Conservation (phyloP, 2,329 filamentous ascomycete species). For the Delphinella strobiligena region DNA sequence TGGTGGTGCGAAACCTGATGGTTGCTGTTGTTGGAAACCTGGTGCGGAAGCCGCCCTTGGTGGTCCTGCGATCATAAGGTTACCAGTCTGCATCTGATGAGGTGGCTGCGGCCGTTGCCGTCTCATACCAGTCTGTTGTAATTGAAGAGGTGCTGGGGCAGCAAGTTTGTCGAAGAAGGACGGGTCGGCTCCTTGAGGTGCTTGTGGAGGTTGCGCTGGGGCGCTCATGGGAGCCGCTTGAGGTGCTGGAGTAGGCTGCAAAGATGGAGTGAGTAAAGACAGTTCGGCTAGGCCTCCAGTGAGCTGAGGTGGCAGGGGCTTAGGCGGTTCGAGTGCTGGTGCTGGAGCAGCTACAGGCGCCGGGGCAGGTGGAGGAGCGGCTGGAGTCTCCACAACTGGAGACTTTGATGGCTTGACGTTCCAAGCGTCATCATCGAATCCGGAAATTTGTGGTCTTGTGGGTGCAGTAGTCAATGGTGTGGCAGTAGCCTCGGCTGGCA, state of each 20-base stretch:
- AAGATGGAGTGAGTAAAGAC: conserved; percentile 48
- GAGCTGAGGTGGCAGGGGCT: conserved; percentile 37
- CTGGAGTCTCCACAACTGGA: conserved; percentile 20
- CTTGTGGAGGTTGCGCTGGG: conserved; percentile 25
- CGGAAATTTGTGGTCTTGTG: conserved; percentile 39
- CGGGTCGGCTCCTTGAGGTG: conserved; percentile 31
- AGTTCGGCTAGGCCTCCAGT: conserved; percentile 61
- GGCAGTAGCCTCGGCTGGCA: conserved; percentile 31
- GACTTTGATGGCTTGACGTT: conserved; percentile 76
- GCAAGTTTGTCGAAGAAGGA: conserved; percentile 40
- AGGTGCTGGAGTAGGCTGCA: conserved; percentile 43
- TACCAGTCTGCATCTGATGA: conserved; percentile 17
- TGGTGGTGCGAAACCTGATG: conserved; percentile 59
- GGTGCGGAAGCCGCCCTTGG: conserved; percentile 82
- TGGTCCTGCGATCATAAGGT: conserved; percentile 62
- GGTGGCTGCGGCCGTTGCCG: too few relatives aligned
- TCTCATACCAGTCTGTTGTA: conserved; percentile 25
- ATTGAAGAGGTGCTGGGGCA: conserved; percentile 17
- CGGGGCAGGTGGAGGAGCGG: conserved; percentile 23
- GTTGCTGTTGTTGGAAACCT: conserved; percentile 50
- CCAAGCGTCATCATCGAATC: conserved; percentile 97
- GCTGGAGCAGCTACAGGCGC: conserved; percentile 21
- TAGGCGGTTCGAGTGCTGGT: conserved; percentile 16
- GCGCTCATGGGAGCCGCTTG: conserved; percentile 29
- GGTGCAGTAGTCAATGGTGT: conserved; percentile 39